phyloP scores from a whole-genome alignment of 2,329 filamentous ascomycete species.

The Cytospora leucostoma region DNA sequence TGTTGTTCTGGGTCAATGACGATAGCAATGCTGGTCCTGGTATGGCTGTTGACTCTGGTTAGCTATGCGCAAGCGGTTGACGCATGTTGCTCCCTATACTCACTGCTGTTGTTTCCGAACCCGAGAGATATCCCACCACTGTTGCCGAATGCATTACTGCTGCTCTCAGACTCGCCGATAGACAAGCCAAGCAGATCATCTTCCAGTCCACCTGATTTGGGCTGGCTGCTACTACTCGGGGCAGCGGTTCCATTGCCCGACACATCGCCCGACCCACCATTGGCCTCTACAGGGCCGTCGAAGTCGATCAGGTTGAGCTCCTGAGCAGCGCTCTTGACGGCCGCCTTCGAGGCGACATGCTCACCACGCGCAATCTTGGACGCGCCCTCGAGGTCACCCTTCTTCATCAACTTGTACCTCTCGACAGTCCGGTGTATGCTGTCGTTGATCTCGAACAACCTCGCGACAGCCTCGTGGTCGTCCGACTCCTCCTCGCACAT shows the following conservation, averaged over 20 bases:
- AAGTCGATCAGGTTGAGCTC: constrained; percentile 96
- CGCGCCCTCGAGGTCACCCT: constrained; percentile 84
- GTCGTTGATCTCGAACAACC: constrained; percentile 95
- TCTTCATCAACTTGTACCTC: constrained; percentile 93
- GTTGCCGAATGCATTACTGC: constrained; percentile 60
- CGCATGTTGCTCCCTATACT: constrained; percentile 35
- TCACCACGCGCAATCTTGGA: constrained; percentile 82
- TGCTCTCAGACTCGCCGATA: constrained; percentile 60
- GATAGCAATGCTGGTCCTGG: constrained; percentile 67
- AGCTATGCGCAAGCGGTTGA: constrained; percentile 27
- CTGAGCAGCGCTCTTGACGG: constrained; percentile 63
- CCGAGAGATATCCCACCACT: constrained; percentile 83
- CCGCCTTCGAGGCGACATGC: constrained; percentile 39
- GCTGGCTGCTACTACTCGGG: constrained; percentile 46
- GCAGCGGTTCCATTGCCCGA: constrained; percentile 35
- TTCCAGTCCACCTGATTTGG: constrained; percentile 65
- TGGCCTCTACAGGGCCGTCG: constrained; percentile 63
- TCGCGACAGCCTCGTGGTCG: constrained; percentile 92
- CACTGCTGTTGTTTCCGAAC: constrained; percentile 69
- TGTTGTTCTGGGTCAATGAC: constrained; percentile 62
- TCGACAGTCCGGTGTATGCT: constrained; percentile 97
- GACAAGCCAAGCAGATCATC: constrained; percentile 90
- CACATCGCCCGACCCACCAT: constrained; percentile 34
- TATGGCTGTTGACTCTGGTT: constrained; percentile 49
- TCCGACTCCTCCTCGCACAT: constrained; percentile 99